These are phyloP conservation scores for Acanthamoeba lenticulata DNA, from an alignment of 208 protist genomes.

Conservation along the genomic window DNA sequence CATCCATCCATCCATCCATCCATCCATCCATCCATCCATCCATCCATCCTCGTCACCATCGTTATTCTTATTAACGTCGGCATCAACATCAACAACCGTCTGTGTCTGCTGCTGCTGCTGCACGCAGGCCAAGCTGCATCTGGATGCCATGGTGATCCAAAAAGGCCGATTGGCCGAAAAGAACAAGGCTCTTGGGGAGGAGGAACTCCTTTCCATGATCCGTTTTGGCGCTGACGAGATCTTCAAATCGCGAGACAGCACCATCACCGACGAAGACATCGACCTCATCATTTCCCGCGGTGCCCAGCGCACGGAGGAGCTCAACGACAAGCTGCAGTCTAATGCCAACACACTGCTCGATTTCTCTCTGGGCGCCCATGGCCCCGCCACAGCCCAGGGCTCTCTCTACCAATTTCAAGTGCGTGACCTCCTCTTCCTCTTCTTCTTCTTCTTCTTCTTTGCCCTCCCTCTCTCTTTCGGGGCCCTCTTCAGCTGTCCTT, in stretches of 20 bases:
- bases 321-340: conserved; percentile 85
- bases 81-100: too few species aligned
- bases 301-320: conserved; percentile 89
- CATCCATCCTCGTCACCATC: too few species aligned
- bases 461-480: too few species aligned
- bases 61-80: too few species aligned
- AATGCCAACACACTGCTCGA: not conserved
- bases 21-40: too few species aligned
- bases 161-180: not conserved
- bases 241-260: conserved; percentile 88
- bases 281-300: conserved; percentile 94
- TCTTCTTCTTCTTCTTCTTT: too few species aligned
- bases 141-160: not conserved
- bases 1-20: too few species aligned
- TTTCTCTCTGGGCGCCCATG: not conserved
- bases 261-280: conserved; percentile 97
- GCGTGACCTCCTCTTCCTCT: not conserved
- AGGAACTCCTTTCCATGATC: conserved; percentile 97
- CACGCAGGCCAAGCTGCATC: not conserved
- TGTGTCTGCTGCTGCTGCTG: too few species aligned
- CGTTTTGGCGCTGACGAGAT: conserved; percentile 97
- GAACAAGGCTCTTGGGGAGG: conserved; percentile 87
- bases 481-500: too few species aligned
- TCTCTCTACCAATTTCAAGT: not conserved
- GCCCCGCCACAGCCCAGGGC: not conserved